Evolutionary conservation across 2,329 filamentous ascomycete species (phyloP).

Genomic region (Colletotrichum sp.): DNA sequence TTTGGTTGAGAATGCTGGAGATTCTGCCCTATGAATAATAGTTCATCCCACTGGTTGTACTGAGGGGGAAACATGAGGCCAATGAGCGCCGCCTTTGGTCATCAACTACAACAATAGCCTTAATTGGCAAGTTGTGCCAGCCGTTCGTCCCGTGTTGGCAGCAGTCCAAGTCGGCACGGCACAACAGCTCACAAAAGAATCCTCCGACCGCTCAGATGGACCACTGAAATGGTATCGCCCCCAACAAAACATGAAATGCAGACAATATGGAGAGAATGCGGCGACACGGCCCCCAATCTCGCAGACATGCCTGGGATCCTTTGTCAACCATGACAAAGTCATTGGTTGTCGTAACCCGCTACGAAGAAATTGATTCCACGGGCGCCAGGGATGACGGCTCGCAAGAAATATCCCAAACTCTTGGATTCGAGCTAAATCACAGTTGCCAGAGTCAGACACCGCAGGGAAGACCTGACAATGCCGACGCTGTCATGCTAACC

Average conservation of each 20-base stretch:
- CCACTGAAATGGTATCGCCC: neutral
- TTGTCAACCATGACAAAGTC: neutral
- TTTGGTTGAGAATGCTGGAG: neutral
- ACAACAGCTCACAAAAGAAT: neutral
- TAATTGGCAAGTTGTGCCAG: neutral
- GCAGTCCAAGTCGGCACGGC: neutral
- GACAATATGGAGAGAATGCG: neutral
- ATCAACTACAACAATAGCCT: neutral
- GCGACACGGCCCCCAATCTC: neutral
- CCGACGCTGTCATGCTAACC: neutral
- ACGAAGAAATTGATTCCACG: neutral
- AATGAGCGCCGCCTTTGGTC: neutral
- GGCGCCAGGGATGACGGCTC: neutral
- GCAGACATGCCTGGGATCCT: neutral
- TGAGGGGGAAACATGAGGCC: neutral
- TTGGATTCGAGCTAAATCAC: neutral
- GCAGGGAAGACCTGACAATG: neutral
- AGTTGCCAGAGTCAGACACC: neutral
- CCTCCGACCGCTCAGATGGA: neutral
- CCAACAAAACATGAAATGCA: neutral
- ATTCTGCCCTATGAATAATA: neutral
- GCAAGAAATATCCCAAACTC: neutral
- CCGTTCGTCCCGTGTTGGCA: neutral
- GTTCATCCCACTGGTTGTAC: constrained; percentile 5
- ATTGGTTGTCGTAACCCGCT: neutral